Conservation (phyloP, 192 early-diverging fungal genomes). For the Linnemannia zychae region DNA sequence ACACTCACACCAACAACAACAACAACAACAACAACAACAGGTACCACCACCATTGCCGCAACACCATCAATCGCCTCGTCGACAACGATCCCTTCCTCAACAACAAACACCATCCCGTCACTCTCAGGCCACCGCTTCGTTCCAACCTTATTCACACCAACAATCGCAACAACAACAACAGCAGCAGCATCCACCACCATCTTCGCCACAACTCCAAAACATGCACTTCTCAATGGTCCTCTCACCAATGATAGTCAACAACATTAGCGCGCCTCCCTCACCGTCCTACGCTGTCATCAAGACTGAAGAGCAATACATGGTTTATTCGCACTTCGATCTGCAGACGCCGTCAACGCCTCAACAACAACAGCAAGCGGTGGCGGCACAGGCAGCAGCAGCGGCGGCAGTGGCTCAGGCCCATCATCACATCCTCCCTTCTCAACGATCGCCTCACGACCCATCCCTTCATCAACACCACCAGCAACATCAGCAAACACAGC, state of each 20-base stretch:
- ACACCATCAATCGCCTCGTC: background rate
- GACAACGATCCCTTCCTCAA: conserved; percentile 4
- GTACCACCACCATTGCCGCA: background rate
- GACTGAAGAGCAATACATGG: conserved; percentile 30
- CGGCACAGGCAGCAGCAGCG: background rate
- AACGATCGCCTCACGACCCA: conserved; percentile 24
- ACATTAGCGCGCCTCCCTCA: conserved; percentile 28
- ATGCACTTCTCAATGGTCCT: conserved; percentile 39
- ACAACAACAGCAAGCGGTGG: conserved; percentile 1
- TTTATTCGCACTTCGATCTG: conserved; percentile 36
- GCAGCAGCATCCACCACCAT: background rate
- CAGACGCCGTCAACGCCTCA: conserved; percentile 19
- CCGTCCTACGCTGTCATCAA: conserved; percentile 33
- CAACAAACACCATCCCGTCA: conserved; percentile 12
- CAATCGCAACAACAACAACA: background rate
- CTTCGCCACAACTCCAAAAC: conserved; percentile 25
- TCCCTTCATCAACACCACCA: background rate
- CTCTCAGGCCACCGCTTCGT: background rate
- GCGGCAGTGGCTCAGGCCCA: too few relatives aligned
- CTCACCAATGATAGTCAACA: conserved; percentile 37
- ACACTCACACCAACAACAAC: conserved; percentile 11
- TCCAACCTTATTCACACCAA: background rate
- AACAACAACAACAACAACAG: background rate
- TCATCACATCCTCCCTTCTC: conserved; percentile 34
- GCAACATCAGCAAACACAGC: conserved; percentile 14